Conservation (phyloP, 345 rosid species). For the Gossypium anomalum region DNA sequence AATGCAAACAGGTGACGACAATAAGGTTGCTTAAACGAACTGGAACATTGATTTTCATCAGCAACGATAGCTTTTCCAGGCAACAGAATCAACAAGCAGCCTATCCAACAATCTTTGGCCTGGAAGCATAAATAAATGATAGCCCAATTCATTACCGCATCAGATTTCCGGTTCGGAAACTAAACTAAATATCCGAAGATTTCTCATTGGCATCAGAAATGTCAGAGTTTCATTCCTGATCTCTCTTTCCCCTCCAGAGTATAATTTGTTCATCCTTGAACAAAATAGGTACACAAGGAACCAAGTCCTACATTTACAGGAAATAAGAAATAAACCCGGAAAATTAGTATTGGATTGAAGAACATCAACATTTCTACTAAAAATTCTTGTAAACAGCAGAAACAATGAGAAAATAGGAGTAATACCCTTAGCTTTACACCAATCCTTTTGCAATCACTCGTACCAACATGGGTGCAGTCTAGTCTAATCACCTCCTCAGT, state of each 20-base stretch:
- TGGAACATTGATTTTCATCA: background rate
- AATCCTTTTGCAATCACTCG: constrained; percentile 79
- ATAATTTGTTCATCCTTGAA: constrained; percentile 84
- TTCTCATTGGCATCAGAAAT: background rate
- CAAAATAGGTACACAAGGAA: constrained; percentile 75
- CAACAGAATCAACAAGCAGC: no score
- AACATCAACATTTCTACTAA: background rate
- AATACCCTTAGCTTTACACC: constrained; percentile 78
- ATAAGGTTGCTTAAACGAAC: background rate
- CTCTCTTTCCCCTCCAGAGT: constrained; percentile 70
- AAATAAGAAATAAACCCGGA: constrained; percentile 5
- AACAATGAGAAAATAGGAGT: background rate
- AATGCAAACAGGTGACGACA: background rate
- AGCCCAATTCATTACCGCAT: background rate
- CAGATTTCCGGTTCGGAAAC: background rate
- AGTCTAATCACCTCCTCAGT: constrained; percentile 71
- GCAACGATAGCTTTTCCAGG: background rate
- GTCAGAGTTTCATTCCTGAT: constrained; percentile 12
- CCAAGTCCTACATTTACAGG: constrained; percentile 61
- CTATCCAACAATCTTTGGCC: no score
- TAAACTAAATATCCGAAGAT: background rate
- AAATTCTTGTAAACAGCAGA: background rate
- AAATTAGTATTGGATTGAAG: constrained; percentile 7
- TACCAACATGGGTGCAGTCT: constrained; percentile 74
- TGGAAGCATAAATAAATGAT: no score